Evolutionary conservation across 208 protist genomes (phyloP), one percentile per base, ranked within the genome.

Genomic region (Trypanosoma vivax): DNA sequence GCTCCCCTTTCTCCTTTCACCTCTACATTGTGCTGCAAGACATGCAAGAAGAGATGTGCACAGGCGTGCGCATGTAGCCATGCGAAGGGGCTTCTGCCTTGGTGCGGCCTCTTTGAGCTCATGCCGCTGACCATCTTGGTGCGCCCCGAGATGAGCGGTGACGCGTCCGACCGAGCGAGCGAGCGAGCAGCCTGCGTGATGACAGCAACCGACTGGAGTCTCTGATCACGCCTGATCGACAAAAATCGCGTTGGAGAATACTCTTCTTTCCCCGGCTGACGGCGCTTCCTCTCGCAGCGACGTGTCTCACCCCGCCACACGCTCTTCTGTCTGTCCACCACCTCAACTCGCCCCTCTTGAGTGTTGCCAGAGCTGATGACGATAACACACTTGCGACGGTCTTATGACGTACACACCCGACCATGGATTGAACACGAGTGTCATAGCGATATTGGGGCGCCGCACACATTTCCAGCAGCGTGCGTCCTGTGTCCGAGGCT

Each of bases 341-440:
- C 23, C 16, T 31, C 18, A 9, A 47, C 7, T 50, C 14, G 19
- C 30, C 23, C 29, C 41, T 5, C 11, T 46, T 45, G 9, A 3
- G 27, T 60, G 14, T 14, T 16, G 19, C 19, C 21, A 11, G 14
- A 24, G 50, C 16, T 39, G 38, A 57, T 57, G 53, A 60, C 53
- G 53, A 60, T 31, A 64, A 65, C 40, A 61, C 69, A 76, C 69
- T 76, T 76, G 67, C 69, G 69, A 76, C 69, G 69, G 69, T 76
- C 69, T 76, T 76, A 76, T 76, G 63, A 76, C 63, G n/a, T n/a
- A 48, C 52, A 27, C 39, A 52, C 38, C 40, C 63, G 63, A 79
- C 50, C 39, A 70, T 73, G 66, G 72, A 79, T 74, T 79, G 72
- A 74, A 63, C 41, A 74, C 58, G 60, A 79, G 72, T 79, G 72